Conservation (phyloP, 179 eudicot species). For the Spergularia azorica region DNA sequence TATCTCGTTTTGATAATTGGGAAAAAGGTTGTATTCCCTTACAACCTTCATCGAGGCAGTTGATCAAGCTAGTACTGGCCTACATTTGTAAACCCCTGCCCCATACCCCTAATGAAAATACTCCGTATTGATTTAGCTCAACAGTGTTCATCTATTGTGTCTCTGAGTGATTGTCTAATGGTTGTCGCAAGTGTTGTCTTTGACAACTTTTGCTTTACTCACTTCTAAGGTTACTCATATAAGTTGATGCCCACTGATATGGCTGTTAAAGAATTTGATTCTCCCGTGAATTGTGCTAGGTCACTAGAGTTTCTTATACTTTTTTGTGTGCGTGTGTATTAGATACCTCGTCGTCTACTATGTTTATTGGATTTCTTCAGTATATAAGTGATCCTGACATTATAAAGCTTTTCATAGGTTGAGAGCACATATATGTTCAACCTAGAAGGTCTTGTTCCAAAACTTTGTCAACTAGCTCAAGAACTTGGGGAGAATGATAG, state of each 20-base stretch:
- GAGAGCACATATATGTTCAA: slow-evolving; percentile 84
- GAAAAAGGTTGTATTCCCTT: neutral
- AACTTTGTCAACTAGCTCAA: slow-evolving; percentile 85
- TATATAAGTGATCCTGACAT: slow-evolving; percentile 13
- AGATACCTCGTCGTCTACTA: neutral
- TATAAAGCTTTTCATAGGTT: slow-evolving; percentile 39
- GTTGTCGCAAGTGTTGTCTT: neutral
- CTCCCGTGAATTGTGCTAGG: neutral
- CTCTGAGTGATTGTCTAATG: too few species aligned
- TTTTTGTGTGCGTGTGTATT: too few species aligned
- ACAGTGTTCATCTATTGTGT: too few species aligned
- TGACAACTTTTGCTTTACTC: neutral
- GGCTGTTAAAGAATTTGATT: neutral
- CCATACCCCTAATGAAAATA: neutral
- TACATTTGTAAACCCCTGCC: neutral
- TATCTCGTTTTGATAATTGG: neutral
- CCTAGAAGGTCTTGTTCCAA: slow-evolving; percentile 82
- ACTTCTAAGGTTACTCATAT: neutral
- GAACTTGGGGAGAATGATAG: slow-evolving; percentile 84
- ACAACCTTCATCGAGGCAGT: neutral
- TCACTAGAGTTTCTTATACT: neutral
- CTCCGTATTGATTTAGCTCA: neutral
- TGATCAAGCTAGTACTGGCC: neutral
- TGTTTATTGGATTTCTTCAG: neutral
- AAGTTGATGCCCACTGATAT: neutral